These are phyloP conservation scores for Ustilago bromivora DNA, from an alignment of 1,284 basidiomycete genomes.

Conservation along the genomic window DNA sequence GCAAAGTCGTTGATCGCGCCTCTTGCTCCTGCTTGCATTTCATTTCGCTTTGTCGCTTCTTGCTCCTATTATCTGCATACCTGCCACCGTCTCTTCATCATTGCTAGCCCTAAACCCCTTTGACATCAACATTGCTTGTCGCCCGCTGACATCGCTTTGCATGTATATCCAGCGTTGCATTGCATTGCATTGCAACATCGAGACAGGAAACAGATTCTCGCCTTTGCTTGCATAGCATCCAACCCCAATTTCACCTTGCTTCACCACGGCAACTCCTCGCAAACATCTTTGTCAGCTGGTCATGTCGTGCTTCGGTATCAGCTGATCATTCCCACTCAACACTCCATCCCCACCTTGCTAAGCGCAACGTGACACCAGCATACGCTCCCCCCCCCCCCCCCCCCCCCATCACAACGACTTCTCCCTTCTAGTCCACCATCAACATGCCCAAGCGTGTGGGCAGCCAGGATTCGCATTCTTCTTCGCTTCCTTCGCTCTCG, in stretches of 20 bases:
- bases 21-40: background rate
- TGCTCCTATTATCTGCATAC: slow-evolving; percentile 11
- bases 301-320: slow-evolving; percentile 8
- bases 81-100: slow-evolving; percentile 2
- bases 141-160: slow-evolving; percentile 2
- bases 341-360: background rate
- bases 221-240: background rate
- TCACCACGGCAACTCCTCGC: background rate
- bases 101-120: too few species aligned
- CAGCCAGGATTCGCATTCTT: slow-evolving; percentile 30
- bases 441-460: slow-evolving; percentile 29
- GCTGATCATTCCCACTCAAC: slow-evolving; percentile 5
- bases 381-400: background rate
- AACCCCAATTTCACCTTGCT: background rate
- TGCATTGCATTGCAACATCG: background rate
- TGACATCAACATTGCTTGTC: too few species aligned
- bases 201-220: too few species aligned
- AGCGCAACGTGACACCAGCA: slow-evolving; percentile 1
- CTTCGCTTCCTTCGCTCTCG: slow-evolving; percentile 32
- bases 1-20: background rate
- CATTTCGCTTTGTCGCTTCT: background rate
- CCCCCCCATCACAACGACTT: background rate
- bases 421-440: background rate
- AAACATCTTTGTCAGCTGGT: background rate
- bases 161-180: background rate